Base-by-base conservation (phyloP, 208 protist species). In the Crithidia acanthocephali region DNA sequence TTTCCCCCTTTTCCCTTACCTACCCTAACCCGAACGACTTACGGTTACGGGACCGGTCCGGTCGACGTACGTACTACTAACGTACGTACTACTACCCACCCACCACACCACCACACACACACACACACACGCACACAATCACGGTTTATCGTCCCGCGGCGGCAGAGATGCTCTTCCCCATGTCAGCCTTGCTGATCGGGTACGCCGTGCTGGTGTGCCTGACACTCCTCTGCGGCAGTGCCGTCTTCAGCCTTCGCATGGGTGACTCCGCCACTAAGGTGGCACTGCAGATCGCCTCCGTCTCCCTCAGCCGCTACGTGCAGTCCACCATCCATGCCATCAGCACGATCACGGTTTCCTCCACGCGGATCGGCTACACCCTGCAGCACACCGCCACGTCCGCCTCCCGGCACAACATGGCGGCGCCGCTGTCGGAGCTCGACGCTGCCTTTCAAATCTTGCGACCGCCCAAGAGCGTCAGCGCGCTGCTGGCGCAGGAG, bases 121-220 rank as follows among this genome's bases (percentile, higher is more conserved):
- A 13, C 37, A 42, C 6, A 42, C 6, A 15, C 37, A 42, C 9
- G 13, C 37, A 42, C 37, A 42, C 6, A 6, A 6, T 42, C 37
- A 42, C 37, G 13, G 13, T 42, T 42, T 13, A n/a, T n/a, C n/a
- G n/a, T n/a, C n/a, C n/a, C 15, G 23, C 1, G 18, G 2, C 2
- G 25, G 13, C 0, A 8, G 58, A 35, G 25, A 62, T 68, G 55
- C 33, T 35, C 0, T 44, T 64, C 15, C 63, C 40, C 23, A 37
- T 71, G 72, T 61, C 58, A 0, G 42, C 61, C 35, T 13, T 76
- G 35, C 50, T 72, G n/a, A 33, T 30, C 37, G 47, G 45, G 27
- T 81, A 83, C 57, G 81, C 62, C 0, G 23, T 62, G 7, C 6
- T 87, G 22, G 64, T 87, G 16, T 71, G 69, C 40, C 27, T 35